Base-by-base conservation (phyloP, 2,329 filamentous ascomycete genomes). In the Fusarium ambrosium region DNA sequence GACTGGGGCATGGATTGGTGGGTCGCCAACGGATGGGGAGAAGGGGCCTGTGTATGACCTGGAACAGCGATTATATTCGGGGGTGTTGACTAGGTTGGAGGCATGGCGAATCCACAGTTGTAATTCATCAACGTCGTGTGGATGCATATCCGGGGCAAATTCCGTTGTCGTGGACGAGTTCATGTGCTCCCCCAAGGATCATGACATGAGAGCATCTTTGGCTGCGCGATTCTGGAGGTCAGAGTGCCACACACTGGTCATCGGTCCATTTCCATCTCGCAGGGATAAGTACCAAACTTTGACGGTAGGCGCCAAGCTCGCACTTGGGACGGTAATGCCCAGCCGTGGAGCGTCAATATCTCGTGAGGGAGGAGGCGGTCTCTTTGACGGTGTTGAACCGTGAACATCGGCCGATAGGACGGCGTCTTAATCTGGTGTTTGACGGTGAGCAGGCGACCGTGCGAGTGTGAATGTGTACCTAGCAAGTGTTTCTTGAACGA, bases 71-170 rank as follows among this genome's bases (percentile, higher is more conserved):
- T 64, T 55, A 56, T 36, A 48, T 48, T 64, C 64, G 60, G 65
- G 59, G 60, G 63, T 60, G 67, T 58, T 55, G 60, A 71, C 64
- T 62, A 69, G 48, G 67, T 69, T 63, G 62, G 55, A 53, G 61
- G 69, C 55, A 66, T 72, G 62, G 62, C 60, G 60, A 56, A 62
- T 64, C 68, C 68, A 62, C 64, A 65, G 66, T 41, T 69, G 75
- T 73, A 71, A 70, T 76, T 71, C 60, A 70, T 66, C 34, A 41
- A 45, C 61, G 53, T 62, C 62, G 73, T 55, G 66, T 71, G 51
- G 64, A 68, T 74, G 73, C 67, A 73, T 71, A 71, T 65, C 62
- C 62, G 69, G 70, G 75, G 73, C 66, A 53, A 72, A 66, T 73
- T 62, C 63, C 64, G 67, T 70, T 66, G 56, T 61, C n/a, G 45